These are phyloP conservation scores for Mrakia frigida DNA, from an alignment of 768 basidiomycete species.

Conservation along the genomic window DNA sequence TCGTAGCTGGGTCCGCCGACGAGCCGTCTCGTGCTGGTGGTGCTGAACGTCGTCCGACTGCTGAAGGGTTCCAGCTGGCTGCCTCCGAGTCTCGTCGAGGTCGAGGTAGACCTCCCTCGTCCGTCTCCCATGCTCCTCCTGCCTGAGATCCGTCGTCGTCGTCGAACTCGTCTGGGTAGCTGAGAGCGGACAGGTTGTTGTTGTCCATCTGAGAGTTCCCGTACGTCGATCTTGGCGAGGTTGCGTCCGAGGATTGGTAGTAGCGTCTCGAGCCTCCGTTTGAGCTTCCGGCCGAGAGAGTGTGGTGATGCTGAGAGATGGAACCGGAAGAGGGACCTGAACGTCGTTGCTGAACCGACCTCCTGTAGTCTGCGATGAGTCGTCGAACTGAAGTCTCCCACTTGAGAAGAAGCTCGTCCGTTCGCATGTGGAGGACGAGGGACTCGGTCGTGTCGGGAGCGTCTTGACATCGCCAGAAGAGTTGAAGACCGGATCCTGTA, in stretches of 20 bases:
- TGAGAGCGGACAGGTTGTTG: neutral
- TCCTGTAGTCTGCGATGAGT: conserved; percentile 58
- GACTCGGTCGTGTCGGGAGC: conserved; percentile 64
- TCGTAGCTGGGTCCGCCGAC: conserved; percentile 49
- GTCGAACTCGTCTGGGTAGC: conserved; percentile 16
- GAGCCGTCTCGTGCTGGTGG: conserved; percentile 8
- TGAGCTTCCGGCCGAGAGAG: conserved; percentile 18
- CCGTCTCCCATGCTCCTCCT: conserved; percentile 17
- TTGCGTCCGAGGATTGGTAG: conserved; percentile 10
- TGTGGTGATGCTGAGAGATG: neutral
- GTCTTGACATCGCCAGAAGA: conserved; percentile 93
- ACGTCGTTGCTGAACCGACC: conserved; percentile 9
- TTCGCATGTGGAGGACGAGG: conserved; percentile 87
- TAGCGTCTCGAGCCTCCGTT: conserved; percentile 1
- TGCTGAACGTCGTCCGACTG: conserved; percentile 10
- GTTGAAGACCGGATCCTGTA: conserved; percentile 53
- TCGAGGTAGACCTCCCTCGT: conserved; percentile 9
- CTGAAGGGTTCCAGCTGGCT: neutral
- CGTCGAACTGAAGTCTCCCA: conserved; percentile 89
- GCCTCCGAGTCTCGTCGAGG: conserved; percentile 25
- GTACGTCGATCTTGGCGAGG: conserved; percentile 16
- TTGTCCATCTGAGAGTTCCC: neutral
- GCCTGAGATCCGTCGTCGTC: conserved; percentile 12
- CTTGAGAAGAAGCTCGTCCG: conserved; percentile 83
- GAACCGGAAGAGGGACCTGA: neutral